Evolutionary conservation across 1,284 basidiomycete genomes (phyloP).

Genomic region (Mycena sp.): DNA sequence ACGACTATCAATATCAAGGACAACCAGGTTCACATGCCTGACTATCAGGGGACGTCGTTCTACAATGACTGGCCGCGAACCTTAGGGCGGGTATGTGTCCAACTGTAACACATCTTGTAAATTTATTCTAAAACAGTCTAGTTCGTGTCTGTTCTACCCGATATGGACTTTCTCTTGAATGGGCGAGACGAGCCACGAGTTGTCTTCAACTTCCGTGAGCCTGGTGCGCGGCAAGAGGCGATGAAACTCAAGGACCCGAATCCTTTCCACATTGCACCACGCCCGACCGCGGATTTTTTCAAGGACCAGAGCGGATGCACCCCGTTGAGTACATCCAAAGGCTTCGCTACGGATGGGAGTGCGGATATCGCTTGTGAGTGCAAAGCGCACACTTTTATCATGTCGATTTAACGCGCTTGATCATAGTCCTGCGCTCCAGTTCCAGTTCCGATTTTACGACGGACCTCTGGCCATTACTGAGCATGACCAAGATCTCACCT

Average conservation of each 20-base stretch:
- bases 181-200: conserved; percentile 30
- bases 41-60: conserved; percentile 20
- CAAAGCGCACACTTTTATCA: background rate
- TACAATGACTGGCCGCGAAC: conserved; percentile 3
- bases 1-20: conserved; percentile 19
- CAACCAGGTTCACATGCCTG: conserved; percentile 12
- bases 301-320: conserved; percentile 23
- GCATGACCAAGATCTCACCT: conserved; percentile 25
- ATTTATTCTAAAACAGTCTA: conserved; percentile 5
- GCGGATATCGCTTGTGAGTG: conserved; percentile 12
- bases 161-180: conserved; percentile 28
- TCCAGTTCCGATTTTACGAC: conserved; percentile 29
- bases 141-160: conserved; percentile 21
- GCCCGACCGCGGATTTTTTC: conserved; percentile 22
- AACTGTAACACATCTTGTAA: background rate
- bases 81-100: conserved; percentile 5
- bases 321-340: background rate
- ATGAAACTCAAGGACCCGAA: background rate
- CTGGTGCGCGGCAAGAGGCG: background rate
- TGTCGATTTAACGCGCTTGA: background rate
- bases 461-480: conserved; percentile 28
- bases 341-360: conserved; percentile 18
- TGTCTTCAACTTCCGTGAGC: conserved; percentile 23
- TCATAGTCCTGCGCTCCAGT: conserved; percentile 21
- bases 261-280: conserved; percentile 24